Base-by-base conservation (phyloP, 1,284 basidiomycete species). In the Cutaneotrichosporon mucoides region DNA sequence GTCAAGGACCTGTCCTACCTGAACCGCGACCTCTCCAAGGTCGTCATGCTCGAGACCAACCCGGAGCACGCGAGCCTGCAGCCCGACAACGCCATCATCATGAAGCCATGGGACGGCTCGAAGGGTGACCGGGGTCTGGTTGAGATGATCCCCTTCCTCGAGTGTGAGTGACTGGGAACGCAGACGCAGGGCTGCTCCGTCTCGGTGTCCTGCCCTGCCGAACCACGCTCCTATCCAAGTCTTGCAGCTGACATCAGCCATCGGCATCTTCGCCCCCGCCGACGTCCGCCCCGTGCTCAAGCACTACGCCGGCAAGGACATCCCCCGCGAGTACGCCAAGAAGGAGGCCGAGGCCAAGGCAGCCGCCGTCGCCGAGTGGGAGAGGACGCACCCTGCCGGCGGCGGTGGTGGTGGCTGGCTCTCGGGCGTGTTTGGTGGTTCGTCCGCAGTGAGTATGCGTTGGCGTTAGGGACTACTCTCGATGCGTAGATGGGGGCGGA, bases 121-220 rank as follows among this genome's bases (percentile, higher is more conserved):
- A 79, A 85, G 0, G 82, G 77, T 34, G 92, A 95, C 75, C 85
- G 81, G 67, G 92, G 90, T 1, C 84, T 99, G 24, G 76, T 99
- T 10, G 88, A 88, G 10, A 83, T 97, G 81, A 92, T 99, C 65
- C 94, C 95, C 0, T 98, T 98, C 86, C 84, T 99, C 8, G 95
- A 99, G 81, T 92, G 92, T 92, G 75, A 52, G 88, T 82, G 24
- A 24, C 24, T 24, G 24, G 24, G 24, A 24, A 24, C 24, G 24
- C 24, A 24, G 24, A 24, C 24, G 24, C 24, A 24, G 24, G 24
- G 24, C 24, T 24, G 24, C 24, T 24, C 24, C 24, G 24, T 24
- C 24, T 24, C 24, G 24, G 24, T 24, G 24, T 24, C 24, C 24
- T 24, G 24, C 24, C 24, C 24, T 24, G 24, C 24, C 24, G 24